Evolutionary conservation across 2,329 filamentous ascomycete genomes (phyloP).

Genomic region (Penicillium sp.): DNA sequence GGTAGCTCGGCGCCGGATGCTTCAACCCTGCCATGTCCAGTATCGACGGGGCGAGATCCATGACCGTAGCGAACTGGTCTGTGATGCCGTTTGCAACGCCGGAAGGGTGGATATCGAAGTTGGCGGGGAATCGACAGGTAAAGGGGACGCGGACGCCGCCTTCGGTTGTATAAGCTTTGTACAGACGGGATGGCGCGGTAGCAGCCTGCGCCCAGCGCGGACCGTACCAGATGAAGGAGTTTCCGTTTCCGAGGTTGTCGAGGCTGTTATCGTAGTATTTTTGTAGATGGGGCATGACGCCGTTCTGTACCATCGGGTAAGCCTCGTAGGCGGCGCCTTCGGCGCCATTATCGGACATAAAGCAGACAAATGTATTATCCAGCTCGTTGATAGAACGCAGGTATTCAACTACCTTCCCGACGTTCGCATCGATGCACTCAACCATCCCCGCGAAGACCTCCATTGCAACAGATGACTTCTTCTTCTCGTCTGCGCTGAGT

Average conservation of each 20-base stretch:
- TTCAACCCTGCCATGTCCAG: constrained; percentile 41
- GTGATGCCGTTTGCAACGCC: constrained; percentile 41
- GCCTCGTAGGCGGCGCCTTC: constrained; percentile 59
- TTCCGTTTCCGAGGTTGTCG: constrained; percentile 55
- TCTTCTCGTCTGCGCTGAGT: constrained; percentile 38
- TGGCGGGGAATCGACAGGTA: constrained; percentile 45
- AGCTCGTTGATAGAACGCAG: constrained; percentile 55
- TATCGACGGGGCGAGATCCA: constrained; percentile 51
- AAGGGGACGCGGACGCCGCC: constrained; percentile 54
- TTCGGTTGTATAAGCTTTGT: constrained; percentile 50
- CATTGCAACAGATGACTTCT: constrained; percentile 51
- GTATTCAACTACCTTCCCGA: constrained; percentile 58
- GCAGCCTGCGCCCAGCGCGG: constrained; percentile 55
- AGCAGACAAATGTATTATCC: constrained; percentile 62
- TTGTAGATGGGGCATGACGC: constrained; percentile 53
- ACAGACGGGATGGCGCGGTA: constrained; percentile 50
- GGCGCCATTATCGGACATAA: constrained; percentile 62
- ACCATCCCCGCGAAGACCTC: constrained; percentile 64
- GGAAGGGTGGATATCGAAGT: constrained; percentile 17
- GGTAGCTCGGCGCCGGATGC: constrained; percentile 54
- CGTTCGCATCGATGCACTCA: constrained; percentile 57
- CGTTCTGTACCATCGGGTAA: constrained; percentile 54
- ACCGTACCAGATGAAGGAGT: constrained; percentile 61
- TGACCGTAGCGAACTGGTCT: constrained; percentile 52
- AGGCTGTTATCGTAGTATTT: constrained; percentile 58